Base-by-base conservation (phyloP, 805 yeast species). In the Wickerhamomyces alni region DNA sequence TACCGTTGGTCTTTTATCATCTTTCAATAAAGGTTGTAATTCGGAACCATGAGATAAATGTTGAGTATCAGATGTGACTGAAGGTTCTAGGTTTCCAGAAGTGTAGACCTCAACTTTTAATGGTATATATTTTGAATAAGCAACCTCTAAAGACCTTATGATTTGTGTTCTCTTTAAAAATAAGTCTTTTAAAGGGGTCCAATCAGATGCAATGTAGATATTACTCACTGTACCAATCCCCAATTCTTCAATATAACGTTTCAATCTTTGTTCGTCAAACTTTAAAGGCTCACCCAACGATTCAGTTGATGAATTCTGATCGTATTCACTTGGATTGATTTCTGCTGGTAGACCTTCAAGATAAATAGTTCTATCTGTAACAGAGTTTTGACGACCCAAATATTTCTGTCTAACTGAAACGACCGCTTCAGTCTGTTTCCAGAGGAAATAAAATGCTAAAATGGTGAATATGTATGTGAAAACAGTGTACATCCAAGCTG, bases 351-450 rank as follows among this genome's bases (percentile, higher is more conserved):
- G 82, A 0, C 98, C 98, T 35, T 89, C 80, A 8, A 91, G 59
- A 39, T 89, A 67, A 34, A 93, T 81, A 1, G 98, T 93, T 55
- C 96, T 72, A 66, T 91, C 98, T 0, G 98, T 87, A 39, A 91
- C 72, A 3, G 95, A 82, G 55, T 83, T 82, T 56, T 89, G 98
- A 45, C 74, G 75, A 0, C 98, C 97, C 45, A 93, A 66, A 53
- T 85, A 84, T 39, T 63, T 64, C 61, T 91, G 99, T 43, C 99
- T 74, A 50, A 84, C 81, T 34, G 69, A 65, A 24, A 91, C 87
- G 29, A 93, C 87, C 36, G 74, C 70, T 46, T 70, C 70, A 0
- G 97, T 84, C 53, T 85, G 91, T 13, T 75, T 66, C 59, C 82
- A 74, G 21, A 93, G 63, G 47, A 77, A 72, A 49, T 70, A 74